Percentiles rank a stretch among this genome's conserved stretches.
Conservation (phyloP, 176 grass and related monocot genomes). For the Otatea glauca region DNA sequence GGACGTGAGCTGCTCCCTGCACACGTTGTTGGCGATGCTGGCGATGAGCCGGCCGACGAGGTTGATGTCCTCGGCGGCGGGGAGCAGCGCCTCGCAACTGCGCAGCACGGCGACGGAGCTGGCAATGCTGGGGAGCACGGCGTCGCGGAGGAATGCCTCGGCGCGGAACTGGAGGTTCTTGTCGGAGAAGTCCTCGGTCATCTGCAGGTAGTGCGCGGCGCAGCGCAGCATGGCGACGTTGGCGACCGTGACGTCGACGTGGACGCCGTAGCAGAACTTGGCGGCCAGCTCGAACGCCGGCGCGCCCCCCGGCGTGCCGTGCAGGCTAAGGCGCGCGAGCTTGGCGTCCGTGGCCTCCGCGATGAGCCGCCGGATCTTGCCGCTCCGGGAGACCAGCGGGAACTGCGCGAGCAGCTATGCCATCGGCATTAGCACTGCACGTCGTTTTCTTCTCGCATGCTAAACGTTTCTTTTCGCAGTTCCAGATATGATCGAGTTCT, state of each 20-base stretch:
- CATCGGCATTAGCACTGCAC: constrained; percentile 45
- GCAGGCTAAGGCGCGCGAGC: constrained; percentile 65
- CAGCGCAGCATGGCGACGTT: constrained; percentile 80
- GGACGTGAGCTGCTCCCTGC: constrained; percentile 81
- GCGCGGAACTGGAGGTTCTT: constrained; percentile 74
- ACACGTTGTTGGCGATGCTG: constrained; percentile 72
- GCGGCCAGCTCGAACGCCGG: constrained; percentile 81
- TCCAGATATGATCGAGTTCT: constrained; percentile 3
- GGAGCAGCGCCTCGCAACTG: constrained; percentile 76
- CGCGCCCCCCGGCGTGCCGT: constrained; percentile 67
- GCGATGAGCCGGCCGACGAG: constrained; percentile 61
- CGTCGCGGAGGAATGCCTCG: constrained; percentile 71
- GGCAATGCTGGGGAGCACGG: constrained; percentile 67
- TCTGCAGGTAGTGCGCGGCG: constrained; percentile 86
- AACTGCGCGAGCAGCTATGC: constrained; percentile 80
- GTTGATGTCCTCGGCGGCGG: constrained; percentile 69
- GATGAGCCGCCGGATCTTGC: constrained; percentile 79
- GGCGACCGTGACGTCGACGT: constrained; percentile 63
- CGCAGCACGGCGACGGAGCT: constrained; percentile 73
- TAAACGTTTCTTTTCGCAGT: background rate
- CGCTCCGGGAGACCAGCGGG: constrained; percentile 88
- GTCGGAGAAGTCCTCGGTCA: constrained; percentile 81
- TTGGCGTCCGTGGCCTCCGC: constrained; percentile 76
- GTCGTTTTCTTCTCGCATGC: background rate
- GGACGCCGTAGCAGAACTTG: constrained; percentile 93